Evolutionary conservation across 306 rosid genomes (phyloP), one percentile per base, ranked within the genome.

Genomic region (Astragalus membranaceus): DNA sequence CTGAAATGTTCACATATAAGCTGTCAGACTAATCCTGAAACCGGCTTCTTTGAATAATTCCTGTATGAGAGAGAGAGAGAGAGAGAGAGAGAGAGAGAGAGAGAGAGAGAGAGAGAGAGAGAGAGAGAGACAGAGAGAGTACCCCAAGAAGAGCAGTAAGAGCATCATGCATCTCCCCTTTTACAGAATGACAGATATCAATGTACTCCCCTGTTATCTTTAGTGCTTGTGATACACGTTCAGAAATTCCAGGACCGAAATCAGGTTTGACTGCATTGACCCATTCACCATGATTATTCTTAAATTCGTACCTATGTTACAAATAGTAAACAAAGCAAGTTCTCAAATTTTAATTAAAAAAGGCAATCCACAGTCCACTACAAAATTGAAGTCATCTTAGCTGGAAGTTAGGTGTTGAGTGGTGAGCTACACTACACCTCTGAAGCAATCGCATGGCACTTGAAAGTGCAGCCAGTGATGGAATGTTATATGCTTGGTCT

Each of bases 121-220:
- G 23, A 20, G 63, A 3, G 55, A 35, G 17, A 74, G 64, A 65
- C 68, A 75, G 64, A 65, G 67, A 54, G 57, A 76, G 33, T 84
- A 94, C 99, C 92, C 94, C 97, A 57, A 94, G 88, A 86, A 94
- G 89, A 65, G 85, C 77, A 70, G 75, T 55, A 32, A 94, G 92
- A 73, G 96, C 95, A 63, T 78, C 85, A 5, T 48, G 79, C 57
- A 91, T 60, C 80, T 94, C 95, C 5, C 11, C 50, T 82, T 73
- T 88, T 72, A 91, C 72, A 14, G 86, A 78, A 70, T 35, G 79
- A 65, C 83, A 78, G 6, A 75, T 39, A 64, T 85, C 78, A 13
- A 73, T 78, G 69, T 74, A 48, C 41, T 87, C 95, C 76, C 67
- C 91, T 2, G 95, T 80, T 64, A 86, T 13, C 67, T 4, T 75